These are phyloP conservation scores for Candida dajiaensis DNA, from an alignment of 805 yeast genomes.

Conservation along the genomic window DNA sequence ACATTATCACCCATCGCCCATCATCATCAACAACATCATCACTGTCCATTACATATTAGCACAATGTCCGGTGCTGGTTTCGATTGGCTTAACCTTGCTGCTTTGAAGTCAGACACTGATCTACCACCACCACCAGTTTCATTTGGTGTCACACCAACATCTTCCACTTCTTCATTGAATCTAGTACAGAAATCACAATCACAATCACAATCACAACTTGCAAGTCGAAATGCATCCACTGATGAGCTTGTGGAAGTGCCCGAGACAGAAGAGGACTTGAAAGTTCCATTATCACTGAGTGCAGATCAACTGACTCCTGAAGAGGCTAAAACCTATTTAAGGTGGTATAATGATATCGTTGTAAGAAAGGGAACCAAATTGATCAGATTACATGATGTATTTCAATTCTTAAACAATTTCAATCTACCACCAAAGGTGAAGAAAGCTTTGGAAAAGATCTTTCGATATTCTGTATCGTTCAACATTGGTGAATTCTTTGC, in stretches of 20 bases:
- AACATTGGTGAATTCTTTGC: constrained; percentile 93
- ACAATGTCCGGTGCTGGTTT: constrained; percentile 30
- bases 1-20: too few relatives aligned
- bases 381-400: constrained; percentile 71
- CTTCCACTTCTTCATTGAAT: constrained; percentile 16
- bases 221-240: not conserved
- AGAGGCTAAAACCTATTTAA: constrained; percentile 77
- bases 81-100: constrained; percentile 48
- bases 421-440: constrained; percentile 48
- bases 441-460: constrained; percentile 44
- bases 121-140: constrained; percentile 48
- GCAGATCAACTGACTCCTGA: constrained; percentile 64
- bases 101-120: constrained; percentile 25
- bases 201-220: not conserved
- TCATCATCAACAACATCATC: too few relatives aligned
- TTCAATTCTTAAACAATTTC: constrained; percentile 73
- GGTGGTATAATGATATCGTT: constrained; percentile 89
- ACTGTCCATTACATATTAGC: too few relatives aligned
- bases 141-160: constrained; percentile 34
- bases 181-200: constrained; percentile 5
- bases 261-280: constrained; percentile 28
- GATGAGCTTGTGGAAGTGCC: not conserved
- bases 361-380: constrained; percentile 63
- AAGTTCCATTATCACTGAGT: constrained; percentile 58
- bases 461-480: constrained; percentile 49